Base-by-base conservation (phyloP, 192 early-diverging fungal genomes). In the Mycoemilia scoparia region DNA sequence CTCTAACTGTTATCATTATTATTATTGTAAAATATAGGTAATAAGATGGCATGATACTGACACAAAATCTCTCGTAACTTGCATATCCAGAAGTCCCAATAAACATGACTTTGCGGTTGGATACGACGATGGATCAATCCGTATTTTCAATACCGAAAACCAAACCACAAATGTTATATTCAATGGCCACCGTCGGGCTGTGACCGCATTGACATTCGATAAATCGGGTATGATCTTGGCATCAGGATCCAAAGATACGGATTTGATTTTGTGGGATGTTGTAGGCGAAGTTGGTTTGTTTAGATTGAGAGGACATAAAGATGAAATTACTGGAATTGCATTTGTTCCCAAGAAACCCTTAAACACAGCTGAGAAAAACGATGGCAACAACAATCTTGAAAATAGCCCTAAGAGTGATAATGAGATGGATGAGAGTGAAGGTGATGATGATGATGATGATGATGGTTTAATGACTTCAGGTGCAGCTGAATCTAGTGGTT, bases 231-330 rank as follows among this genome's bases (percentile, higher is more conserved):
- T 79, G 11, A 63, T 77, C 8, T 69, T 97, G 14, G 89, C 77
- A 0, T 95, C 90, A 3, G 92, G 90, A 12, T 79, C 87, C 12
- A 71, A 54, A 35, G 92, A 97, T 45, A 97, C 89, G 4, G 87
- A 97, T 54, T 41, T 97, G 19, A 79, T 97, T 44, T 44, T 97
- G 16, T 97, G 92, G 92, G 90, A 97, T 45, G 66, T 91, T 4
- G 73, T 93, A 17, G 78, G 78, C 16, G 92, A 95, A 47, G 63
- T 70, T 26, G 92, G 92, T 9, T 61, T 93, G 43, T 84, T 69
- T 34, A 63, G 88, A 40, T 65, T 97, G 41, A 74, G 76, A 18
- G 92, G 92, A 9, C 92, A 97, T 58, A 95, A 91, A 51, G 89
- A 97, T 49, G 82, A 90, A 54, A 67, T 97, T 25, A 91, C 92